Evolutionary conservation across 148 eudicot genomes (phyloP), one percentile per base, ranked within the genome.

Genomic region (Silene uniflora): DNA sequence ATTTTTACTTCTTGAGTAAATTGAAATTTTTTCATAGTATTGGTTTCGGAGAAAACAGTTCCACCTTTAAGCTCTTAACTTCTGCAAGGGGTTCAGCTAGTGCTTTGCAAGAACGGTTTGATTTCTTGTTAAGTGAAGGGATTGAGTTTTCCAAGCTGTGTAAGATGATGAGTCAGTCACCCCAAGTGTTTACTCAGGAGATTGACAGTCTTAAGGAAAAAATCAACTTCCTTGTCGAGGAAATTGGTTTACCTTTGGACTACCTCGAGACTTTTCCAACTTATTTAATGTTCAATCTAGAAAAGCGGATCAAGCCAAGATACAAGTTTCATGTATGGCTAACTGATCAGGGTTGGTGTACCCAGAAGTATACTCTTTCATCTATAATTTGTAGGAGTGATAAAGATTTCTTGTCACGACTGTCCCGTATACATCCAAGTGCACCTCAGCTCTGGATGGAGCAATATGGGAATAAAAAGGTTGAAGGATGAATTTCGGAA

Each of bases 261-360:
- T n/a, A n/a, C n/a, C n/a, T n/a, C n/a, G n/a, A n/a, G n/a, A n/a
- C 27, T 23, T 91, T 91, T 66, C 97, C 97, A 54, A 81, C 84
- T 32, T 89, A 75, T 80, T 75, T 91, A 76, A 73, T 85, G 73
- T 89, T 77, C 73, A 86, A 86, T 74, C 77, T 91, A 42, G 97
- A 89, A 75, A 88, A 82, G 58, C 82, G 91, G 77, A 83, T 91
- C 47, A 89, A 78, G 69, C 97, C 97, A 7, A 85, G 97, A 75
- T 89, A 75, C 77, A 81, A 71, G 49, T 88, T 91, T 68, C 91
- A 88, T 75, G 64, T 60, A 71, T 88, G 91, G 93, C 86, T 91
- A 24, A 74, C 27, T 42, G 83, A 87, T 61, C 81, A 76, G 76
- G 90, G 89, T 11, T 85, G 83, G 81, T 74, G 85, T 76, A 59